phyloP scores from a whole-genome alignment of 371 early-diverging fungal genomes.

The Mortierella sp. region DNA sequence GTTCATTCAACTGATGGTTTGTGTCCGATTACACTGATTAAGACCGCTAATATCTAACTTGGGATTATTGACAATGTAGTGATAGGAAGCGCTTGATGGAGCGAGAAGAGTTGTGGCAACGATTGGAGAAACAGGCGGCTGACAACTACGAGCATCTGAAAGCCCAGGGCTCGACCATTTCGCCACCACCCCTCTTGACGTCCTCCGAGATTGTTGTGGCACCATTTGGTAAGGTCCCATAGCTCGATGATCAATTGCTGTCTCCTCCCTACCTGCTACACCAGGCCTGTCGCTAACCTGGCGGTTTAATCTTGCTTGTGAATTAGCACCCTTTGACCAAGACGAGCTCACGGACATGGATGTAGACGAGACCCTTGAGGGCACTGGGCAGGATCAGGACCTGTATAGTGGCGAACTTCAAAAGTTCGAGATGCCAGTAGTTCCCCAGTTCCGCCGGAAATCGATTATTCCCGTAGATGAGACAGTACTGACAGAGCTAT shows the following conservation, averaged over 20 bases:
- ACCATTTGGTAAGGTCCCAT: neutral
- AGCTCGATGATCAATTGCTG: neutral
- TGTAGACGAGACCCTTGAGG: conserved; percentile 32
- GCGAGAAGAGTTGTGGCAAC: conserved; percentile 85
- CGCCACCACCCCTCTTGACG: conserved; percentile 27
- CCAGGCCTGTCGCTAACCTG: too few species aligned
- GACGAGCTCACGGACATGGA: conserved; percentile 37
- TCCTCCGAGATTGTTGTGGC: neutral
- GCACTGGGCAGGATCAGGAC: conserved; percentile 23
- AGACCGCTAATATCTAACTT: neutral
- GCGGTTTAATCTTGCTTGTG: neutral
- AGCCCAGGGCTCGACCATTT: conserved; percentile 50
- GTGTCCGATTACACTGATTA: neutral
- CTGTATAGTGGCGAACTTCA: conserved; percentile 36
- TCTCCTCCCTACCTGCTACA: too few species aligned
- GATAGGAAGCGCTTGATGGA: conserved; percentile 88
- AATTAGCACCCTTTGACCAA: conserved; percentile 27
- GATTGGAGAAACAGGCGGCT: conserved; percentile 71
- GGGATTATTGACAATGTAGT: conserved; percentile 53
- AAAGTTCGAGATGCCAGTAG: conserved; percentile 69
- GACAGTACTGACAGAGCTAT: conserved; percentile 82
- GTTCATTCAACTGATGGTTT: neutral
- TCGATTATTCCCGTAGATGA: conserved; percentile 93
- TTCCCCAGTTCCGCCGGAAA: conserved; percentile 86
- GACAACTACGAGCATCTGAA: conserved; percentile 54